These are phyloP conservation scores for Leishmania braziliensis DNA, from an alignment of 208 protist genomes.

Conservation along the genomic window DNA sequence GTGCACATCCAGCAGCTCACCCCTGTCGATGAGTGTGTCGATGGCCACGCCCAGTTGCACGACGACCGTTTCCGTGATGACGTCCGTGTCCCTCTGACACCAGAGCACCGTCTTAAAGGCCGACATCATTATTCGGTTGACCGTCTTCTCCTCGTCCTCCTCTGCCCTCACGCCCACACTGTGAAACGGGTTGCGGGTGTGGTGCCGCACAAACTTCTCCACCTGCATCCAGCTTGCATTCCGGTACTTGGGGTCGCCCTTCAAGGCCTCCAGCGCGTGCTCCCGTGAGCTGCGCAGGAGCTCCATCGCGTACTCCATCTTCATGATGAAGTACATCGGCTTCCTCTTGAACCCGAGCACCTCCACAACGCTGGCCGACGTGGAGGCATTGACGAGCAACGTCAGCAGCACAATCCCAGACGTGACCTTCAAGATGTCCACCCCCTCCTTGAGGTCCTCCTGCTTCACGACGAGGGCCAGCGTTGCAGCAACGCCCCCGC, in stretches of 20 bases:
- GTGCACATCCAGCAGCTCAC: slow-evolving; percentile 49
- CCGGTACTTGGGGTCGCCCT: slow-evolving; percentile 69
- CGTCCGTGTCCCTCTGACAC: slow-evolving; percentile 69
- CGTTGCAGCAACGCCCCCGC: slow-evolving; percentile 79
- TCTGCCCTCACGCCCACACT: slow-evolving; percentile 36
- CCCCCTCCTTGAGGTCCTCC: slow-evolving; percentile 51
- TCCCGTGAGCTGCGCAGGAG: slow-evolving; percentile 41
- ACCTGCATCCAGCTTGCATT: slow-evolving; percentile 75
- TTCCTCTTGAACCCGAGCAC: slow-evolving; percentile 66
- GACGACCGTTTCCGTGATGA: slow-evolving; percentile 73
- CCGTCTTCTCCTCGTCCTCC: slow-evolving; percentile 44
- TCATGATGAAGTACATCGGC: slow-evolving; percentile 50
- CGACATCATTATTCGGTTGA: slow-evolving; percentile 78
- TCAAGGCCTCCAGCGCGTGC: slow-evolving; percentile 49
- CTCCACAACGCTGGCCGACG: slow-evolving; percentile 49
- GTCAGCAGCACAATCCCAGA: slow-evolving; percentile 79
- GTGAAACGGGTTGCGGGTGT: slow-evolving; percentile 52
- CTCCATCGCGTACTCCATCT: slow-evolving; percentile 70
- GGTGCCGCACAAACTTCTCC: slow-evolving; percentile 52
- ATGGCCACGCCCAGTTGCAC: slow-evolving; percentile 40
- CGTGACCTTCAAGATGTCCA: slow-evolving; percentile 68
- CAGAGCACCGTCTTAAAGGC: slow-evolving; percentile 73
- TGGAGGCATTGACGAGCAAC: slow-evolving; percentile 76
- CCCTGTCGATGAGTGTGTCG: slow-evolving; percentile 36
- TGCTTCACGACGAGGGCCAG: slow-evolving; percentile 75